Evolutionary conservation across 768 basidiomycete species (phyloP).

Genomic region (Paxillus ammoniavirescens): DNA sequence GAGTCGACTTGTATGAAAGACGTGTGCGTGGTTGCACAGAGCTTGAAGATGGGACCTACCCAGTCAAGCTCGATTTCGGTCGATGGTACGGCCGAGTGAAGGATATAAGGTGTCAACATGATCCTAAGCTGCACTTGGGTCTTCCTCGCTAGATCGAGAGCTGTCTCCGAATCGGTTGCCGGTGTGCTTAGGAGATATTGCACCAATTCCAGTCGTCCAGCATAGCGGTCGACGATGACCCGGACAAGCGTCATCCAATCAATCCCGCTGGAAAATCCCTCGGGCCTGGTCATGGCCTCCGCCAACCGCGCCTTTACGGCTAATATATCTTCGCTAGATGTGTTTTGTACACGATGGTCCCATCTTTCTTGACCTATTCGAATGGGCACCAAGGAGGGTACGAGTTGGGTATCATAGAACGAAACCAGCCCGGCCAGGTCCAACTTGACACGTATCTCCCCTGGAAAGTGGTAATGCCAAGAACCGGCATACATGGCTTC

Average conservation of each 20-base stretch:
- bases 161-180: background rate
- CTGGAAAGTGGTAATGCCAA: conserved; percentile 26
- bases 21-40: conserved; percentile 31
- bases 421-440: conserved; percentile 16
- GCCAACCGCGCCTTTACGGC: conserved; percentile 4
- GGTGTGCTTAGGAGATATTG: conserved; percentile 20
- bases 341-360: conserved; percentile 16
- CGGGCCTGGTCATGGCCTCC: background rate
- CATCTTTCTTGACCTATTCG: conserved; percentile 15
- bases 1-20: background rate
- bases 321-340: conserved; percentile 12
- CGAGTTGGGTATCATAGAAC: conserved; percentile 27
- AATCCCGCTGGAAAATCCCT: conserved; percentile 23
- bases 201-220: conserved; percentile 26
- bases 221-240: conserved; percentile 31
- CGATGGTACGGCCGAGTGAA: conserved; percentile 7
- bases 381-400: conserved; percentile 14
- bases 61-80: conserved; percentile 14
- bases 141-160: conserved; percentile 3
- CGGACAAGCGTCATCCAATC: conserved; percentile 31
- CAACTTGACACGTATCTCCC: conserved; percentile 25
- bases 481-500: conserved; percentile 18
- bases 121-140: conserved; percentile 22
- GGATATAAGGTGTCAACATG: conserved; percentile 29
- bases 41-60: conserved; percentile 28